Evolutionary conservation across 2,329 filamentous ascomycete genomes (phyloP).

Genomic region (Neonectria coccinea): DNA sequence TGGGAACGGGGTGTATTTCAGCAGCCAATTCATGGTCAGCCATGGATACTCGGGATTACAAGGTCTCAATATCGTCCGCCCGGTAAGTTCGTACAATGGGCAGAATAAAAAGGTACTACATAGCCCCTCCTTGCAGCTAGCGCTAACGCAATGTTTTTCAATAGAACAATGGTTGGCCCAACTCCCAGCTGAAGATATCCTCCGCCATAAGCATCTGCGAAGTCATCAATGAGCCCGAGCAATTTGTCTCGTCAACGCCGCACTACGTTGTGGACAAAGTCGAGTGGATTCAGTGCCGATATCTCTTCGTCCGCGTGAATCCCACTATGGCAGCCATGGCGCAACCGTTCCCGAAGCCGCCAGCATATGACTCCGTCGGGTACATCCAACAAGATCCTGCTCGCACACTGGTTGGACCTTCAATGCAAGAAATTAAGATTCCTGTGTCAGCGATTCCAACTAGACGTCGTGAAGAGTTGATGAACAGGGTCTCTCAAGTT

Average conservation of each 20-base stretch:
- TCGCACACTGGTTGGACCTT: slow-evolving; percentile 24
- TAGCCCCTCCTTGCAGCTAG: too few species aligned
- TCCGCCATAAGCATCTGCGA: slow-evolving; percentile 82
- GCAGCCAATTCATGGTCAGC: slow-evolving; percentile 48
- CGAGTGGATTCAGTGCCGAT: slow-evolving; percentile 92
- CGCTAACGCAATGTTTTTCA: slow-evolving; percentile 11
- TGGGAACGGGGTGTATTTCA: slow-evolving; percentile 88
- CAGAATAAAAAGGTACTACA: too few species aligned
- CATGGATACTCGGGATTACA: slow-evolving; percentile 23
- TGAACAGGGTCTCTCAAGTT: background rate
- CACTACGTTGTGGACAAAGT: slow-evolving; percentile 79
- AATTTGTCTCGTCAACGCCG: slow-evolving; percentile 68
- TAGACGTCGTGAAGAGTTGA: slow-evolving; percentile 30
- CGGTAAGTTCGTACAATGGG: background rate
- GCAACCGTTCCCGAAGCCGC: slow-evolving; percentile 29
- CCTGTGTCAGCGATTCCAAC: slow-evolving; percentile 46
- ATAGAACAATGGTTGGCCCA: slow-evolving; percentile 66
- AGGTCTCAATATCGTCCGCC: background rate
- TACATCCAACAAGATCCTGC: slow-evolving; percentile 47
- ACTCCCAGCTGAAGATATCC: slow-evolving; percentile 71
- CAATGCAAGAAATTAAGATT: slow-evolving; percentile 29
- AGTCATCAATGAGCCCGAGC: slow-evolving; percentile 77
- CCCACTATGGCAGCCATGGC: slow-evolving; percentile 21
- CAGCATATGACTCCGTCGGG: slow-evolving; percentile 8
- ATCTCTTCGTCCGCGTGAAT: slow-evolving; percentile 71